phyloP scores from a whole-genome alignment of 768 basidiomycete genomes.

The Agaricus bisporus region DNA sequence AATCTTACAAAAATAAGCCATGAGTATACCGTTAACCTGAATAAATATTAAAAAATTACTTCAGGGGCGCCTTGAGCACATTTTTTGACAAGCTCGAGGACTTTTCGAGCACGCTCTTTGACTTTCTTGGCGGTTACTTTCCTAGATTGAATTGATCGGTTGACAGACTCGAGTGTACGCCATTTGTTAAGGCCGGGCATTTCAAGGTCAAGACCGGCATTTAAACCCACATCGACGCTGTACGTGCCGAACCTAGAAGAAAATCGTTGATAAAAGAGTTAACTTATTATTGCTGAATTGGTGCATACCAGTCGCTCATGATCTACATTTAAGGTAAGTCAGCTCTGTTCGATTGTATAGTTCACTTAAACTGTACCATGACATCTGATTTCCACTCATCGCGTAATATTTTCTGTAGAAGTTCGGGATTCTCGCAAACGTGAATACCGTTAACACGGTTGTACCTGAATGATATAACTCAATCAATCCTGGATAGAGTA shows the following conservation, averaged over 20 bases:
- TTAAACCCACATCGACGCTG: constrained; percentile 54
- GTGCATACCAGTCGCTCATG: constrained; percentile 75
- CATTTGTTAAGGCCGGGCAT: constrained; percentile 77
- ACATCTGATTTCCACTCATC: constrained; percentile 75
- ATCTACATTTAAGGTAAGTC: constrained; percentile 27
- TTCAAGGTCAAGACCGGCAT: constrained; percentile 77
- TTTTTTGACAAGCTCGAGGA: constrained; percentile 65
- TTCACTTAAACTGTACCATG: constrained; percentile 25
- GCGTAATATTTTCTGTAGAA: constrained; percentile 55
- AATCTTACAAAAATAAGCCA: constrained; percentile 30
- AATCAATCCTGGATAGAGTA: not conserved
- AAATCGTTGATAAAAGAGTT: not conserved
- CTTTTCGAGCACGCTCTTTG: constrained; percentile 59
- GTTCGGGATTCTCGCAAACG: constrained; percentile 53
- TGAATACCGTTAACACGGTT: constrained; percentile 77
- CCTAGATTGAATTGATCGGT: constrained; percentile 49
- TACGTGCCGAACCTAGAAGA: constrained; percentile 57
- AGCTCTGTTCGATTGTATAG: not conserved
- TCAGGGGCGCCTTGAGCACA: constrained; percentile 64
- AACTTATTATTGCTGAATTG: too few species aligned
- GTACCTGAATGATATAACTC: constrained; percentile 33
- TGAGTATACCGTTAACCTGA: not conserved
- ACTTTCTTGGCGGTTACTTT: constrained; percentile 63
- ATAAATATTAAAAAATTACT: constrained; percentile 24
- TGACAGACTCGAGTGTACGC: constrained; percentile 64